A percentile compares a stretch with the other conserved stretches of the same genome.
Conservation (phyloP, 2,329 filamentous ascomycete species). For the Byssothecium circinans region DNA sequence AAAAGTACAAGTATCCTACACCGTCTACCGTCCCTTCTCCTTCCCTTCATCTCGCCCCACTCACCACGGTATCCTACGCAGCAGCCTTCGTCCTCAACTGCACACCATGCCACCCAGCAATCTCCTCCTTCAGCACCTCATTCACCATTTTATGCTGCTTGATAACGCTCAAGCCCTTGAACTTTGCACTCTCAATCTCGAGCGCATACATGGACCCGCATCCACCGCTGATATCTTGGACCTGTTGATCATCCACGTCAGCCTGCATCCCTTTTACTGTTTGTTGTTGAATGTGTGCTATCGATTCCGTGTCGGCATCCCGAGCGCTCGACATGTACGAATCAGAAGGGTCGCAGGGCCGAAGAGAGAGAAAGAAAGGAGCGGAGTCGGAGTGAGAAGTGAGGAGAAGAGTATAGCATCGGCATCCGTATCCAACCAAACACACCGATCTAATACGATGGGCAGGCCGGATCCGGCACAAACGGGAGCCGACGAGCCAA, state of each 20-base stretch:
- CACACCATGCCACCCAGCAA: constrained; percentile 81
- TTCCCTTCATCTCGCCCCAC: not conserved
- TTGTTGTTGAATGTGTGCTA: not conserved
- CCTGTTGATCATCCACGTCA: constrained; percentile 47
- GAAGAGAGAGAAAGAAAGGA: no score
- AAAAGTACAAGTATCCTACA: not conserved
- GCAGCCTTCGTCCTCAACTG: constrained; percentile 70
- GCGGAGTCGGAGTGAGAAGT: no score
- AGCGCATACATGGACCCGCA: constrained; percentile 89
- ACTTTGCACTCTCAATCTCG: constrained; percentile 71
- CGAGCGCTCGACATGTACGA: not conserved
- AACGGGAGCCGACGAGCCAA: not conserved
- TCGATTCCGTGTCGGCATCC: not conserved
- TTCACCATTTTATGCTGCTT: constrained; percentile 86
- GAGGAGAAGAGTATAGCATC: no score
- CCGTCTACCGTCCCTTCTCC: not conserved
- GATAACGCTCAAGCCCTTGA: constrained; percentile 70
- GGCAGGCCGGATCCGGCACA: no score
- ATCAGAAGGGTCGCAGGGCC: no score
- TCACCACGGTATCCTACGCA: not conserved
- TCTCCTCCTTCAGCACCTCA: constrained; percentile 69
- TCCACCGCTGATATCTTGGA: constrained; percentile 79
- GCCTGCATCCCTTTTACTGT: constrained; percentile 1
- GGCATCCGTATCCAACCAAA: no score
- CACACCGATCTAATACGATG: no score